Conservation (phyloP, 169 alveolate genomes). For the Plasmodium gallinaceum region DNA sequence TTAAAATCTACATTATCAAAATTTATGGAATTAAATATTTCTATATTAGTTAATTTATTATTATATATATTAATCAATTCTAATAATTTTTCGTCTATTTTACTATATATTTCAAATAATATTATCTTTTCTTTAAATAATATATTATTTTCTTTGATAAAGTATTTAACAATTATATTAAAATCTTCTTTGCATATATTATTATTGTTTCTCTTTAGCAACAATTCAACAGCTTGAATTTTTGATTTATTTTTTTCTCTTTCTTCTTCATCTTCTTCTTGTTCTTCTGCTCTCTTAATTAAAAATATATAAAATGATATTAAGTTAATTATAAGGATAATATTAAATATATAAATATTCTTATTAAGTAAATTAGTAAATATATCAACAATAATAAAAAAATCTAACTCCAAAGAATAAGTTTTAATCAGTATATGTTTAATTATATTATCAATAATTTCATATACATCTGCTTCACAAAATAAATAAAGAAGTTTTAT, state of each 20-base stretch:
- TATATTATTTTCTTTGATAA: conserved; percentile 31
- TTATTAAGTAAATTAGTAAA: conserved; percentile 8
- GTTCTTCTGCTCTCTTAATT: conserved; percentile 28
- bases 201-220: background rate
- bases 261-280: conserved; percentile 21
- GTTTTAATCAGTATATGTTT: conserved; percentile 29
- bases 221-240: background rate
- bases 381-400: conserved; percentile 7
- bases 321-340: conserved; percentile 34
- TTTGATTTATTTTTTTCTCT: background rate
- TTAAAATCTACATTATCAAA: background rate
- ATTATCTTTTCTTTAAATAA: conserved; percentile 42
- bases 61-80: conserved; percentile 15
- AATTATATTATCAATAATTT: conserved; percentile 43
- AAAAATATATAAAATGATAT: conserved; percentile 44
- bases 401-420: conserved; percentile 18
- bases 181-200: conserved; percentile 8
- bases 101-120: conserved; percentile 33
- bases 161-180: conserved; percentile 29
- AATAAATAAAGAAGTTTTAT: conserved; percentile 21
- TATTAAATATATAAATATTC: conserved; percentile 26
- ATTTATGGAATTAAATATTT: background rate
- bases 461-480: conserved; percentile 21
- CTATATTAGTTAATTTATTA: conserved; percentile 5
- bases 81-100: conserved; percentile 35